Base-by-base conservation (phyloP, 176 grass and related monocot species). In the Pontederia paniculata region DNA sequence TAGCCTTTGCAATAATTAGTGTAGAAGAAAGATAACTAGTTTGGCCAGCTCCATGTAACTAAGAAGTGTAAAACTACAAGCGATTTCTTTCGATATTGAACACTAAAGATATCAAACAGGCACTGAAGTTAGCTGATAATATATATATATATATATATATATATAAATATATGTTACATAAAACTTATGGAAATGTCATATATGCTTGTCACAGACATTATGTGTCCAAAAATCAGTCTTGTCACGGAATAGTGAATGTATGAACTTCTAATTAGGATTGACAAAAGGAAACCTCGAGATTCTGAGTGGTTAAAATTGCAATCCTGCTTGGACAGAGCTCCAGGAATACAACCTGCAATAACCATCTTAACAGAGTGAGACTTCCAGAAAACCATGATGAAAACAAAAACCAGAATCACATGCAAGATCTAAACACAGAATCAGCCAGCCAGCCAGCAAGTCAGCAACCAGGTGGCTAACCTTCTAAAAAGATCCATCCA, bases 341-440 rank as follows among this genome's bases (percentile, higher is more conserved):
- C 86, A 98, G 72, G 75, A 98, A 98, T 66, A 98, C 86, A 63
- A 55, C 86, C 93, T 98, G 60, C 44, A 84, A 54, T 41, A 62
- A 62, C 71, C 41, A 53, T n/a, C 49, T 54, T 9, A 21, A 17
- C 17, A 64, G 45, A 4, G 0, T 42, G 42, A 48, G 48, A 50
- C 20, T 64, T 25, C 15, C 45, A 48, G 61, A 4, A 54, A 9
- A 18, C 1, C 9, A 17, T 21, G 4, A 51, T 17, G 28, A 18
- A 18, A 56, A 3, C 22, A 45, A 21, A 9, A 70, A 69, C 43
- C 16, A 62, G 9, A 63, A 58, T 14, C 8, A 31, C 23, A 58
- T 15, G 15, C 14, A 42, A 58, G 25, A 25, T 9, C 12, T 45
- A 52, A 17, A 9, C 60, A 66, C 10, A 55, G 54, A 48, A 56